Evolutionary conservation across 768 basidiomycete species (phyloP).

Genomic region (Megacollybia marginata): DNA sequence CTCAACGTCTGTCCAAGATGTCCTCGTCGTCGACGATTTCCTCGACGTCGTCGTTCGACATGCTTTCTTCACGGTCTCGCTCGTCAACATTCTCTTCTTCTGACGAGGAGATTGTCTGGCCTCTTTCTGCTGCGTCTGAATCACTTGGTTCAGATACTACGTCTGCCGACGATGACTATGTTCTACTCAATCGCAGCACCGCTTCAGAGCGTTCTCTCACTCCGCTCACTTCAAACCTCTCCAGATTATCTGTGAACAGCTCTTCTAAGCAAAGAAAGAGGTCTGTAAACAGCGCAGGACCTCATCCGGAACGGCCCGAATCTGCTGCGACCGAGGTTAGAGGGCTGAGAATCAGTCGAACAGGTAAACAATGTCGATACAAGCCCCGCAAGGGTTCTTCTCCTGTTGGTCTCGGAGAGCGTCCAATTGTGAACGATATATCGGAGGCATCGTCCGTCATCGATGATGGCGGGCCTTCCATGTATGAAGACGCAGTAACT

Average conservation of each 20-base stretch:
- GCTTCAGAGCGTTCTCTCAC: constrained; percentile 10
- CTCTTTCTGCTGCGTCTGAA: constrained; percentile 22
- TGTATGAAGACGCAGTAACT: constrained; percentile 51
- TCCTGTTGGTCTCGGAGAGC: constrained; percentile 22
- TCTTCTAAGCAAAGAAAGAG: background rate
- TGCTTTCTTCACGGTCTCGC: constrained; percentile 11
- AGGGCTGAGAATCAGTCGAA: background rate
- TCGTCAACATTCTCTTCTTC: constrained; percentile 17
- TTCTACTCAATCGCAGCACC: constrained; percentile 32
- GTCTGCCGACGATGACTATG: constrained; percentile 44
- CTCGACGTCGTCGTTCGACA: constrained; percentile 16
- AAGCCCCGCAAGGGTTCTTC: background rate
- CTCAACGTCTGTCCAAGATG: background rate
- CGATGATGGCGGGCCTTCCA: constrained; percentile 22
- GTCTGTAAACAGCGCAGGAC: background rate
- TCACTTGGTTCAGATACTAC: constrained; percentile 17
- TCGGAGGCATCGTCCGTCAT: constrained; percentile 32
- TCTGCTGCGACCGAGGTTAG: constrained; percentile 6
- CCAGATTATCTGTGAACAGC: constrained; percentile 1
- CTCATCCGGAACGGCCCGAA: background rate
- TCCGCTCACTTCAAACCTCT: constrained; percentile 3
- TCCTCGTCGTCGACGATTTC: constrained; percentile 2
- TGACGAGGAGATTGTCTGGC: constrained; percentile 55
- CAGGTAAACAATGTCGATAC: background rate
- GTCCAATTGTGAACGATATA: constrained; percentile 44